phyloP scores from a whole-genome alignment of 148 eudicot genomes.

The Camellia lanceoleosa region DNA sequence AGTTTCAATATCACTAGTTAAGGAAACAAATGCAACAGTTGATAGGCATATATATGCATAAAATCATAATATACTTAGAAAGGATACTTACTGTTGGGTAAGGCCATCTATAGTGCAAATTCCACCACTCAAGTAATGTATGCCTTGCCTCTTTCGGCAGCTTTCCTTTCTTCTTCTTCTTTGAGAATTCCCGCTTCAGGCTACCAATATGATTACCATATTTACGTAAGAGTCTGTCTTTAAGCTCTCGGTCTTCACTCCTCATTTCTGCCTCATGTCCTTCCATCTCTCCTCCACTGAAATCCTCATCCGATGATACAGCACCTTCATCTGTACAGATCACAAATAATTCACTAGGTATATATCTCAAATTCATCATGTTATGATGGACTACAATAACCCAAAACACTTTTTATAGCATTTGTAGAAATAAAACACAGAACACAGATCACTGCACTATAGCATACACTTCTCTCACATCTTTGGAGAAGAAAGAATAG shows the following conservation, averaged over 20 bases:
- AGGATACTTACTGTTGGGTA: conserved; percentile 77
- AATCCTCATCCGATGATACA: conserved; percentile 60
- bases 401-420: background rate
- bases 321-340: conserved; percentile 39
- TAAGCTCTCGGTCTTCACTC: conserved; percentile 73
- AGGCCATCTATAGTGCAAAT: conserved; percentile 82
- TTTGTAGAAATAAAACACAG: background rate
- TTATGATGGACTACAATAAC: background rate
- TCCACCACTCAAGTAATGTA: conserved; percentile 82
- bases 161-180: conserved; percentile 95
- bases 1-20: background rate
- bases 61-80: background rate
- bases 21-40: background rate
- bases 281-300: conserved; percentile 39
- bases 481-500: too few species aligned
- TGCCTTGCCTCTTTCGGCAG: conserved; percentile 82
- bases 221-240: conserved; percentile 60
- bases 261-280: conserved; percentile 50
- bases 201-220: conserved; percentile 75
- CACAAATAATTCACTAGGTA: background rate
- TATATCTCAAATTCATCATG: background rate
- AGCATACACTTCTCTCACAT: background rate
- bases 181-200: conserved; percentile 84
- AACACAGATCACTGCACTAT: background rate
- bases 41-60: background rate